Conservation (phyloP, 495 filamentous ascomycete species). For the Hyaloscypha hepaticicola region DNA sequence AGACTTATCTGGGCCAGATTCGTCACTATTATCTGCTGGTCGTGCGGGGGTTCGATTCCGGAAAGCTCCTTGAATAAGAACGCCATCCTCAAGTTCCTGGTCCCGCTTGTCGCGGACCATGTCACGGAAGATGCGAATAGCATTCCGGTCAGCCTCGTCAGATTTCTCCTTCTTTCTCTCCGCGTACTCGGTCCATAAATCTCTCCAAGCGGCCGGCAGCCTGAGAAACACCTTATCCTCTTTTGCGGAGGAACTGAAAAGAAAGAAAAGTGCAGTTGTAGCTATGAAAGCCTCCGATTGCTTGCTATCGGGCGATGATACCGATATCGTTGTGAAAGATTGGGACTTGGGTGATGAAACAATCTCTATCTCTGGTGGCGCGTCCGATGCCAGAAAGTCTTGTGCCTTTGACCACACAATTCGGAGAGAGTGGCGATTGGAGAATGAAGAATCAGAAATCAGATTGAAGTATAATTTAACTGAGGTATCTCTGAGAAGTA, state of each 20-base stretch:
- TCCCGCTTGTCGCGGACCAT: conserved; percentile 57
- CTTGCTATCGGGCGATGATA: conserved; percentile 71
- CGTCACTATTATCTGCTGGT: conserved; percentile 45
- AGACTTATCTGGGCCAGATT: conserved; percentile 39
- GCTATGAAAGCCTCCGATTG: conserved; percentile 88
- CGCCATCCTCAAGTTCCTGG: conserved; percentile 66
- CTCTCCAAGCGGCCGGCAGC: conserved; percentile 77
- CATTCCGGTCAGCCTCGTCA: conserved; percentile 65
- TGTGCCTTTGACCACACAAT: conserved; percentile 81
- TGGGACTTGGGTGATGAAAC: conserved; percentile 40
- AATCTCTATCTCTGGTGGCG: conserved; percentile 44
- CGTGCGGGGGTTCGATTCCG: conserved; percentile 58
- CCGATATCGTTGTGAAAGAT: conserved; percentile 66
- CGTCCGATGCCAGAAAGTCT: conserved; percentile 46
- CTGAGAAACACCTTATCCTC: conserved; percentile 84
- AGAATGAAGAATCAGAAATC: conserved; percentile 69
- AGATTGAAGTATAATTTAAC: conserved; percentile 63
- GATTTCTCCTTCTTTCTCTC: conserved; percentile 64
- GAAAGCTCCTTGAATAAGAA: conserved; percentile 70
- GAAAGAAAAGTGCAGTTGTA: conserved; percentile 74
- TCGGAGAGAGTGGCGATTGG: conserved; percentile 68
- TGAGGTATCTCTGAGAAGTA: conserved; percentile 57
- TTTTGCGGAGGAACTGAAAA: conserved; percentile 72
- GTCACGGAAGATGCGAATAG: conserved; percentile 59
- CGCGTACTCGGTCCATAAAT: conserved; percentile 79